Percentiles rank a stretch among this genome's conserved stretches.
Conservation (phyloP, 208 protist genomes). For the Trichomonas gallinae region DNA sequence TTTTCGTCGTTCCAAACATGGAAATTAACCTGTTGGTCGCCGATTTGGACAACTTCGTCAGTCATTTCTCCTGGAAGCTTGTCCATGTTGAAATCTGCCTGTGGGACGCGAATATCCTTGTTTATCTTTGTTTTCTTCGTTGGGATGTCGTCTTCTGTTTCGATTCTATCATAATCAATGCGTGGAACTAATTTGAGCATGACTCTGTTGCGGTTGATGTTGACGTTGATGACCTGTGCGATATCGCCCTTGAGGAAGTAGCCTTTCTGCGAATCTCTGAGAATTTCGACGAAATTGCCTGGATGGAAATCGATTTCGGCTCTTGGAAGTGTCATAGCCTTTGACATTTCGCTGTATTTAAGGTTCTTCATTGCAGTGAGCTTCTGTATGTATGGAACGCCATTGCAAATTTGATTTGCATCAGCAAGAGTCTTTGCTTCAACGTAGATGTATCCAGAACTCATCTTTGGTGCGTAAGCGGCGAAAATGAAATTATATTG, state of each 20-base stretch:
- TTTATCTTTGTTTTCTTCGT: background rate
- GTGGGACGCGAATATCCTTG: background rate
- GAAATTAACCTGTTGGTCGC: background rate
- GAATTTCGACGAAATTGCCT: background rate
- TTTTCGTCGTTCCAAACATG: background rate
- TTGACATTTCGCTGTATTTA: background rate
- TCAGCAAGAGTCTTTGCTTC: background rate
- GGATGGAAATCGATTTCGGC: background rate
- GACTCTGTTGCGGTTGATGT: background rate
- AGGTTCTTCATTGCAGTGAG: background rate
- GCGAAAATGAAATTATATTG: background rate
- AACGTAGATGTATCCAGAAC: background rate
- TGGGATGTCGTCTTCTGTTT: background rate
- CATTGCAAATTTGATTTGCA: background rate
- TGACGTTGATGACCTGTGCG: background rate
- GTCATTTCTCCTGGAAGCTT: background rate
- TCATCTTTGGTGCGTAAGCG: background rate
- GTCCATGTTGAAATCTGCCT: background rate
- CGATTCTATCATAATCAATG: background rate
- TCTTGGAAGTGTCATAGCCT: background rate
- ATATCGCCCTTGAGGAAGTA: background rate
- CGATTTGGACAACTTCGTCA: background rate
- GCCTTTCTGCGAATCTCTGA: background rate
- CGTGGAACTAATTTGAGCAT: background rate
- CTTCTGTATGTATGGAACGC: background rate